These are phyloP conservation scores for Corymbia maculata DNA, from an alignment of 345 rosid species.

Conservation along the genomic window DNA sequence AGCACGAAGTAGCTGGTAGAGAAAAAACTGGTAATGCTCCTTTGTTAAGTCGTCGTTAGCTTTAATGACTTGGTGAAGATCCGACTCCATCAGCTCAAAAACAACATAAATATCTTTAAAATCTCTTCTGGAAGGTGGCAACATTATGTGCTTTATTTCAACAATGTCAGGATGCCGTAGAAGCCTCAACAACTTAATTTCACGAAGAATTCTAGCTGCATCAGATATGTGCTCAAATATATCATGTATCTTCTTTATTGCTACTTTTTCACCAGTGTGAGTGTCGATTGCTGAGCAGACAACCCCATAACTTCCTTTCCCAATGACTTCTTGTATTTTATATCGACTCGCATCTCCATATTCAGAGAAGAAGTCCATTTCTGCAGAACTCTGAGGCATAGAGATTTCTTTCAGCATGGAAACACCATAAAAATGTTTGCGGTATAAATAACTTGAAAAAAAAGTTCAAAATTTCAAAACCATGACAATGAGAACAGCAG, in stretches of 20 bases:
- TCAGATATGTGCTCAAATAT: slow-evolving; percentile 90
- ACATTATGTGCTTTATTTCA: slow-evolving; percentile 93
- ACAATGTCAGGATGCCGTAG: slow-evolving; percentile 88
- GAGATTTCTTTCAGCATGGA: background rate
- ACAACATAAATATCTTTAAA: slow-evolving; percentile 95
- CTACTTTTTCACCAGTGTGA: slow-evolving; percentile 77
- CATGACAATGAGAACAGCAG: background rate
- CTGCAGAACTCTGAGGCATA: slow-evolving; percentile 50
- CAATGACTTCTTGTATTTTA: slow-evolving; percentile 84
- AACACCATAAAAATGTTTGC: background rate
- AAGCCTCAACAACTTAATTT: slow-evolving; percentile 81
- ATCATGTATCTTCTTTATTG: slow-evolving; percentile 85
- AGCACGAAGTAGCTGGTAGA: slow-evolving; percentile 90
- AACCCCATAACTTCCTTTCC: slow-evolving; percentile 93
- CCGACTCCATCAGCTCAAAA: slow-evolving; percentile 95
- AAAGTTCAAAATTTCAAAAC: background rate
- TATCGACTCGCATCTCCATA: slow-evolving; percentile 87
- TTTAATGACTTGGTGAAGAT: slow-evolving; percentile 94
- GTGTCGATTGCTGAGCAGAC: slow-evolving; percentile 92
- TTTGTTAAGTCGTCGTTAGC: slow-evolving; percentile 93
- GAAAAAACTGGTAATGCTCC: slow-evolving; percentile 93
- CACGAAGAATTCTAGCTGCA: slow-evolving; percentile 87
- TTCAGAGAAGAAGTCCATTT: slow-evolving; percentile 86
- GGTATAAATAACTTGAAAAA: background rate
- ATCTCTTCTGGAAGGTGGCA: slow-evolving; percentile 87